Evolutionary conservation across 371 early-diverging fungal genomes (phyloP).

Genomic region (Mucor plumbeus): DNA sequence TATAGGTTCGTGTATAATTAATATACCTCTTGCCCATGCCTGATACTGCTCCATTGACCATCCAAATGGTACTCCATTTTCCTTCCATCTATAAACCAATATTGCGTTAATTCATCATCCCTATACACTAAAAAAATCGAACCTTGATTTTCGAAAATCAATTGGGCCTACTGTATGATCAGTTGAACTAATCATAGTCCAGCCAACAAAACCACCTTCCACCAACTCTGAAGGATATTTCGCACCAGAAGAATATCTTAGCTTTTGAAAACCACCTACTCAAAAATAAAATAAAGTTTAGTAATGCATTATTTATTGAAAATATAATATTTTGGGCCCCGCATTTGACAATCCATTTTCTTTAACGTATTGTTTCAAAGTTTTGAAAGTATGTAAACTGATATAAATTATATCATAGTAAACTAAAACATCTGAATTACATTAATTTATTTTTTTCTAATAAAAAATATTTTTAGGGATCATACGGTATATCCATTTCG

Average conservation of each 20-base stretch:
- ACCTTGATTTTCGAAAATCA: constrained; percentile 43
- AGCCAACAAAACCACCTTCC: constrained; percentile 58
- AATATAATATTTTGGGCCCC: background rate
- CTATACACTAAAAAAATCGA: background rate
- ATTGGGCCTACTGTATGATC: constrained; percentile 58
- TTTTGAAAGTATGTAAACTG: too few species aligned
- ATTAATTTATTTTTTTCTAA: too few species aligned
- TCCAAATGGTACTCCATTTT: constrained; percentile 61
- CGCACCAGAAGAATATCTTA: constrained; percentile 49
- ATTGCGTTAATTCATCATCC: background rate
- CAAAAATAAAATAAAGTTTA: too few species aligned
- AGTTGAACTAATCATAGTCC: constrained; percentile 50
- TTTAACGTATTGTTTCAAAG: too few species aligned
- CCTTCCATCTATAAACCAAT: constrained; percentile 53
- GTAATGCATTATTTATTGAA: background rate
- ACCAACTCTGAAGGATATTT: constrained; percentile 71
- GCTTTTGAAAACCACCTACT: constrained; percentile 60
- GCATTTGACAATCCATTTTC: background rate
- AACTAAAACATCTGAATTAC: too few species aligned
- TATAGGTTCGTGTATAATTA: constrained; percentile 25
- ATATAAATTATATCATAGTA: too few species aligned
- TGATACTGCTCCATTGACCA: constrained; percentile 63
- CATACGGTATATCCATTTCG: too few species aligned
- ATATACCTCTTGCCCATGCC: constrained; percentile 51
- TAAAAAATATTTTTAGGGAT: too few species aligned